Evolutionary conservation across 1,284 basidiomycete genomes (phyloP), one percentile per base, ranked within the genome.

Genomic region (Pterulicium gracile): DNA sequence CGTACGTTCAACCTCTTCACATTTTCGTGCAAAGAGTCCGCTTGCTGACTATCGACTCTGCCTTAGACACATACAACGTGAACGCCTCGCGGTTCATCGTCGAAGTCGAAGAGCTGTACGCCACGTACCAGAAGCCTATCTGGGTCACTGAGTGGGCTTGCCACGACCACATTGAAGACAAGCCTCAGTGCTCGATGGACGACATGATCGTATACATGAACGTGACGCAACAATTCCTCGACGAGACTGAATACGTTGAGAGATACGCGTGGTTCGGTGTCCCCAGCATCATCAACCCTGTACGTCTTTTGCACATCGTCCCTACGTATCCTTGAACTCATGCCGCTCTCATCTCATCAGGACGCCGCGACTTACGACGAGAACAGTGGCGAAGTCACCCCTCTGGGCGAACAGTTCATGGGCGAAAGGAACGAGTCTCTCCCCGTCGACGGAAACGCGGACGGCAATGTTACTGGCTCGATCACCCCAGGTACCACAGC

Each of bases 71-170:
- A 64, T 83, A 83, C 57, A 76, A 72, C 49, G 68, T 68, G 13
- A 63, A 68, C 42, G 62, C 70, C 0, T 56, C 65, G 0, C 60
- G 63, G n/a, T 75, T 84, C 54, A 66, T 71, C 40, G 52, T 58
- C 2, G 75, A 76, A 56, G 55, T 79, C 20, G 56, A 65, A 24
- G 62, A 72, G 39, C 78, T 70, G 56, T 64, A 79, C 56, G 52
- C 59, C 21, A 66, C 69, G 1, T 80, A 75, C 60, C 55, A 66
- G 43, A 58, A 61, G 36, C 67, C 70, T 2, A 61, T 83, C 27
- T 73, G 72, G 70, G 62, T 82, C n/a, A 80, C 79, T 1, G 81
- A 82, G 60, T 74, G 69, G 63, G 73, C 72, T n/a, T 73, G 72
- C 52, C 67, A 81, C 61, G 77, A 79, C 59, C 82, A 73, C 65